Evolutionary conservation across 768 basidiomycete species (phyloP).

Genomic region (Cyclocybe cylindracea): DNA sequence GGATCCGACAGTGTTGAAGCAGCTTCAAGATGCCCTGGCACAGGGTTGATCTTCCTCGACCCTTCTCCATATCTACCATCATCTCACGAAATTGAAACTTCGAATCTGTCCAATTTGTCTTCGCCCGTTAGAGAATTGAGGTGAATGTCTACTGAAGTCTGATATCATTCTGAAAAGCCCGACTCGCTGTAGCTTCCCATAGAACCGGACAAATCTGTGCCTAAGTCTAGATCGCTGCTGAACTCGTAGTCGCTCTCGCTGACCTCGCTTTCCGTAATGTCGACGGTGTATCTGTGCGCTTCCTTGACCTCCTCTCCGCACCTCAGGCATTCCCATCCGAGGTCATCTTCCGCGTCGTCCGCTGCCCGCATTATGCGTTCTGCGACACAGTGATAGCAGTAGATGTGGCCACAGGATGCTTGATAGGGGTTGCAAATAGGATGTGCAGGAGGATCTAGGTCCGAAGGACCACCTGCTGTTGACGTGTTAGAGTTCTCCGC

Average conservation of each 20-base stretch:
- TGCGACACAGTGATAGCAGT: constrained; percentile 93
- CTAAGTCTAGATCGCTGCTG: constrained; percentile 50
- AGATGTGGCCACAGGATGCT: constrained; percentile 81
- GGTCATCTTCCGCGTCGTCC: constrained; percentile 59
- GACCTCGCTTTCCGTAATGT: constrained; percentile 38
- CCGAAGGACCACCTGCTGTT: constrained; percentile 20
- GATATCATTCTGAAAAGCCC: constrained; percentile 36
- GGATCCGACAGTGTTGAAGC: constrained; percentile 73
- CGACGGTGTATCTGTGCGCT: constrained; percentile 60
- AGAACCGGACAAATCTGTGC: constrained; percentile 60
- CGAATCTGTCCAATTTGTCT: not conserved
- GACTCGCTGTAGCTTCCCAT: constrained; percentile 53
- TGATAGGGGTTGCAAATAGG: constrained; percentile 84
- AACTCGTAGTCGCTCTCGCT: constrained; percentile 62
- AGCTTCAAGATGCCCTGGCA: constrained; percentile 58
- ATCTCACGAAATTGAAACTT: constrained; percentile 1
- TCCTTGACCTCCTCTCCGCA: constrained; percentile 68
- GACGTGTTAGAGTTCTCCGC: constrained; percentile 18
- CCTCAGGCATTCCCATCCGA: constrained; percentile 82
- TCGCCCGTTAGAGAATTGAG: not conserved
- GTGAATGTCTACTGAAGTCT: constrained; percentile 2
- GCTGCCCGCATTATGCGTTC: constrained; percentile 76
- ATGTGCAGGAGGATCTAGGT: constrained; percentile 47
- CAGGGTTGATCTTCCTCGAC: constrained; percentile 10
- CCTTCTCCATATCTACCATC: not conserved